phyloP scores from a whole-genome alignment of 208 protist genomes.

The Vickermania ingenoplastis region DNA sequence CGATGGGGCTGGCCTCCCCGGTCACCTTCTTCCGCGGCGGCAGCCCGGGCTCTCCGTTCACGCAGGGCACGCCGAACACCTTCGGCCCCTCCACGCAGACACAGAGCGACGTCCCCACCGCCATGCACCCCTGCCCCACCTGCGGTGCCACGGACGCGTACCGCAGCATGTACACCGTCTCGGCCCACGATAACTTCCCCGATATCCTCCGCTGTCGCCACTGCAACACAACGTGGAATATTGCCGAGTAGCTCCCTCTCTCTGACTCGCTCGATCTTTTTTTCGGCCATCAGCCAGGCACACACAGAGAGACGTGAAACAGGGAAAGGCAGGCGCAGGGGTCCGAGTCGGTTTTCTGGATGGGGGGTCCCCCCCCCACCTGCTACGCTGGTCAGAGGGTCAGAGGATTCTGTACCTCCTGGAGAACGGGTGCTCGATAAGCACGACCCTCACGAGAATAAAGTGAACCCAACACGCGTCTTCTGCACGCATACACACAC shows the following conservation, averaged over 20 bases:
- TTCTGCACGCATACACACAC: too few relatives aligned
- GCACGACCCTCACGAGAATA: too few relatives aligned
- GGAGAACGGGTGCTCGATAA: too few relatives aligned
- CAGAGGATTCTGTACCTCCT: too few relatives aligned
- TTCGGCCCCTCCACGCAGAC: neutral
- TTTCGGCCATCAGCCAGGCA: too few relatives aligned
- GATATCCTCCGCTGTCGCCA: conserved; percentile 53
- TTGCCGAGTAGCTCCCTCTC: conserved; percentile 12
- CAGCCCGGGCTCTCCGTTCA: conserved; percentile 4
- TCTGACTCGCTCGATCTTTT: too few relatives aligned
- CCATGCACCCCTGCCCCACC: conserved; percentile 53
- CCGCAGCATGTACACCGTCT: conserved; percentile 52
- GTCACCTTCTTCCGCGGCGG: neutral
- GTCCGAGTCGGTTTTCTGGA: too few relatives aligned
- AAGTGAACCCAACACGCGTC: too few relatives aligned
- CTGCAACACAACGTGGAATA: conserved; percentile 65
- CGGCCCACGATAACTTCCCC: conserved; percentile 67
- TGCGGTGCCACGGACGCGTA: conserved; percentile 57
- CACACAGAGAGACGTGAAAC: too few relatives aligned
- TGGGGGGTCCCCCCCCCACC: too few relatives aligned
- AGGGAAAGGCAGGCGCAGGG: too few relatives aligned
- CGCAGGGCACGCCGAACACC: neutral
- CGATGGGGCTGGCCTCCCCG: neutral
- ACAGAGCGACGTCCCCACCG: conserved; percentile 21
- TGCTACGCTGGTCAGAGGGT: too few relatives aligned